Percentiles rank a stretch among this genome's conserved stretches.
phyloP scores from a whole-genome alignment of 2,329 filamentous ascomycete species.

The Xylaria polymorpha region DNA sequence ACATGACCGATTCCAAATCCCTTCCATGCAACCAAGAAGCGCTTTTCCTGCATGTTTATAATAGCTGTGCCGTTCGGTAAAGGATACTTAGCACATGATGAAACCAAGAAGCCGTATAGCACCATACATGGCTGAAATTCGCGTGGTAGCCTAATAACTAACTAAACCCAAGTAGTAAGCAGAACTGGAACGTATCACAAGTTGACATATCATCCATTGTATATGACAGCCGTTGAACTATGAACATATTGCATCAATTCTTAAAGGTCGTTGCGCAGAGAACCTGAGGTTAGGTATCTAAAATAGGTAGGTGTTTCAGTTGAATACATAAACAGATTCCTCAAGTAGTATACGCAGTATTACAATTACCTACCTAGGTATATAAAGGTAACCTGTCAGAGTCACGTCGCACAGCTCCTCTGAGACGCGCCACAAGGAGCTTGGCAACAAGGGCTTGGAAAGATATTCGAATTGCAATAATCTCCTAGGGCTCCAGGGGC shows the following conservation, averaged over 20 bases:
- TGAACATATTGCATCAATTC: background rate
- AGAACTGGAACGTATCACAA: background rate
- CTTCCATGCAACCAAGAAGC: background rate
- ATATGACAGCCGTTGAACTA: background rate
- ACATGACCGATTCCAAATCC: conserved; percentile 20
- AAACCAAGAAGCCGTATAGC: background rate
- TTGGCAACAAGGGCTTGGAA: too few relatives aligned
- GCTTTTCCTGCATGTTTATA: background rate
- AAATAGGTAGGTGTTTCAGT: background rate
- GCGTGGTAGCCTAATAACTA: background rate
- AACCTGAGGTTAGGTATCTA: background rate
- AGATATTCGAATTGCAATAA: too few relatives aligned
- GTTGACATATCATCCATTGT: background rate
- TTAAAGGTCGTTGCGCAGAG: background rate
- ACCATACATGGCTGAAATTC: background rate
- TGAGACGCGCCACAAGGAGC: background rate
- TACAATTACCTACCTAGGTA: too few relatives aligned
- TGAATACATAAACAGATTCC: background rate
- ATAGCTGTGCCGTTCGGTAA: conserved; percentile 13
- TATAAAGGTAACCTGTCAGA: background rate
- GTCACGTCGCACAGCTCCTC: background rate
- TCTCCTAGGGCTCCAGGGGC: too few relatives aligned
- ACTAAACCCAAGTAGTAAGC: conserved; percentile 22
- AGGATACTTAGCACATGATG: background rate
- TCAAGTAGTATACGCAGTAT: background rate